These are phyloP conservation scores for Solanum commersonii DNA, from an alignment of 257 asterid species.

Conservation along the genomic window DNA sequence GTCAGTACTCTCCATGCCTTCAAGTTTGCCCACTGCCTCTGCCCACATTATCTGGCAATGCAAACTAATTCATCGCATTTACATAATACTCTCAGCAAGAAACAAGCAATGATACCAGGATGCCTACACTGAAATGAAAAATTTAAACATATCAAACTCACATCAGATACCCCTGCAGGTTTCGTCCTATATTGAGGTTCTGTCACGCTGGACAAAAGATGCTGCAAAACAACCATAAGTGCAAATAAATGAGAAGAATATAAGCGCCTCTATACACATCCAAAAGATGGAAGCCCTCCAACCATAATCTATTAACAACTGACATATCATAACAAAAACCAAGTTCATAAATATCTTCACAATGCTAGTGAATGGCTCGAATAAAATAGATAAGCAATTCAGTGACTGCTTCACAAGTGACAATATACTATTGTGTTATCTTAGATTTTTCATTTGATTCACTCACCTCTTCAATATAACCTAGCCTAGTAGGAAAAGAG, in stretches of 20 bases:
- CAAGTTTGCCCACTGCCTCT: slow-evolving; percentile 90
- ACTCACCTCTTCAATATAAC: not conserved
- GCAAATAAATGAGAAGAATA: not conserved
- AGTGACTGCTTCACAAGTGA: not conserved
- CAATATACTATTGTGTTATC: not conserved
- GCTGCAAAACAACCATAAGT: slow-evolving; percentile 52
- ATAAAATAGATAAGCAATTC: not conserved
- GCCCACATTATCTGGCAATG: slow-evolving; percentile 93
- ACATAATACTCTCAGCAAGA: slow-evolving; percentile 5
- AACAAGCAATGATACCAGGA: not conserved
- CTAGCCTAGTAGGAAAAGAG: not conserved
- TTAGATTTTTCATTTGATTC: not conserved
- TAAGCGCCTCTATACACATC: slow-evolving; percentile 5
- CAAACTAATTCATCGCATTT: slow-evolving; percentile 33
- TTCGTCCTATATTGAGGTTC: slow-evolving; percentile 74
- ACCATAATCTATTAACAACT: not conserved
- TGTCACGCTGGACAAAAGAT: slow-evolving; percentile 78
- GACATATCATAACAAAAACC: not conserved
- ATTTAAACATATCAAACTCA: slow-evolving; percentile 35
- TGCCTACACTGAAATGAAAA: not conserved
- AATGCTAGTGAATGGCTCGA: not conserved
- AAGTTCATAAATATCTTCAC: not conserved
- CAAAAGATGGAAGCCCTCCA: not conserved
- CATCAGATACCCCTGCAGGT: slow-evolving; percentile 96
- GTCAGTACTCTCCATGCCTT: slow-evolving; percentile 93